phyloP scores from a whole-genome alignment of 1,284 basidiomycete genomes.

The Microbotryum scabiosae region DNA sequence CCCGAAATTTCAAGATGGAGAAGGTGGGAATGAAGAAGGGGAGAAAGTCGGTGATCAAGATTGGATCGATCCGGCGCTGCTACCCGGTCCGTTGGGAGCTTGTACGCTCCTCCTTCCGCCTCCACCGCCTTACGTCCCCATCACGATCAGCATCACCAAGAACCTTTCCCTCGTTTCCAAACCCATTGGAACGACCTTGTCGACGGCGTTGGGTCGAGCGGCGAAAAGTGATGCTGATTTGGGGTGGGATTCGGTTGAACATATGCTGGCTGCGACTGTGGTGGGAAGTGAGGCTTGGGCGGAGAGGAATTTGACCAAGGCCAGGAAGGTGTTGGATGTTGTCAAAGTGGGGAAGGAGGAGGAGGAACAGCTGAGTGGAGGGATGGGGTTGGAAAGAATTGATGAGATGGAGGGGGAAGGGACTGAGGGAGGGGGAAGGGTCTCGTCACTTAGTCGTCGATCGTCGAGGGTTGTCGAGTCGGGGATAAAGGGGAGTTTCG shows the following conservation, averaged over 20 bases:
- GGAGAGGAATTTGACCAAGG: conserved; percentile 9
- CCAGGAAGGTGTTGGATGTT: conserved; percentile 11
- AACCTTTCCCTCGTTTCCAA: conserved; percentile 5
- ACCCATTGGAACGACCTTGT: conserved; percentile 7
- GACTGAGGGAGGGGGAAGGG: too few species aligned
- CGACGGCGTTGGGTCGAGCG: conserved; percentile 14
- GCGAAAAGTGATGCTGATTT: conserved; percentile 7
- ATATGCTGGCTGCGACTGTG: conserved; percentile 14
- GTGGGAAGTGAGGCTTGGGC: conserved; percentile 15
- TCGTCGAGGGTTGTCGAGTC: too few species aligned
- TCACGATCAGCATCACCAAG: conserved; percentile 14
- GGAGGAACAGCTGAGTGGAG: background rate
- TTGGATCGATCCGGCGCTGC: conserved; percentile 6
- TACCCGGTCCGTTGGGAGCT: conserved; percentile 19
- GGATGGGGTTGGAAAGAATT: too few species aligned
- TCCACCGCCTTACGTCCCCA: conserved; percentile 12
- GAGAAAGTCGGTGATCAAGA: too few species aligned
- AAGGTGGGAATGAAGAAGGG: background rate
- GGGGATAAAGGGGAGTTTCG: too few species aligned
- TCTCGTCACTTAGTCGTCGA: too few species aligned
- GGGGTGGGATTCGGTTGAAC: conserved; percentile 18
- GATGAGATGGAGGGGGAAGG: too few species aligned
- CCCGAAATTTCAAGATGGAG: background rate
- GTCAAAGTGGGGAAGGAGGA: conserved; percentile 10
- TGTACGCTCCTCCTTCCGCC: conserved; percentile 19